Evolutionary conservation across 768 basidiomycete species (phyloP).

Genomic region (Tephrocybe sp.): DNA sequence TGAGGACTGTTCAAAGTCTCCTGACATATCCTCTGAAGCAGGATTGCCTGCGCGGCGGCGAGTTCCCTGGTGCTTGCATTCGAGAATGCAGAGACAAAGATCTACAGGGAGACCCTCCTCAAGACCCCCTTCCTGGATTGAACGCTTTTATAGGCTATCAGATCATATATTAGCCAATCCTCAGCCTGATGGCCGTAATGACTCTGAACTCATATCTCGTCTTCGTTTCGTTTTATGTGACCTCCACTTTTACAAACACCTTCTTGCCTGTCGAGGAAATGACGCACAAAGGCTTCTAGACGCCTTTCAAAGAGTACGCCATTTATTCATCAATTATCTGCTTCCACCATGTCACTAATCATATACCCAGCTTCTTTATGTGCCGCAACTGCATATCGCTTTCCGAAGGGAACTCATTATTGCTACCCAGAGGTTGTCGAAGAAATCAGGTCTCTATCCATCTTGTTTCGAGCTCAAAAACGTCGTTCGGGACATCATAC

Average conservation of each 20-base stretch:
- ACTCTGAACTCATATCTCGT: no score
- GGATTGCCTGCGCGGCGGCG: no score
- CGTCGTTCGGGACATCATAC: neutral
- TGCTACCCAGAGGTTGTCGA: neutral
- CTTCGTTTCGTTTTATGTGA: no score
- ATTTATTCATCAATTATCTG: neutral
- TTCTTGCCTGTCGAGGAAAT: neutral
- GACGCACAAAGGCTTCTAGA: neutral
- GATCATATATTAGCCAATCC: no score
- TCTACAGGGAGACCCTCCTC: no score
- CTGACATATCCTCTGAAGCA: no score
- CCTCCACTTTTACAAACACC: neutral
- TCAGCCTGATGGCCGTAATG: no score
- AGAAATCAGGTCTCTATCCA: neutral
- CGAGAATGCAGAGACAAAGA: no score
- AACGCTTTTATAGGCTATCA: no score
- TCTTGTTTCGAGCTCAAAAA: neutral
- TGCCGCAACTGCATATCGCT: neutral
- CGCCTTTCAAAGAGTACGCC: neutral
- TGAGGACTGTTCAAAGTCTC: no score
- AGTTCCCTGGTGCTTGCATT: no score
- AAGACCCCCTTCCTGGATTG: no score
- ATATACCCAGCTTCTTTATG: neutral
- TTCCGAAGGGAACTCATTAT: neutral
- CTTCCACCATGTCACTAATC: neutral